Conservation (phyloP, 441 rosid species). For the Breynia disticha region DNA sequence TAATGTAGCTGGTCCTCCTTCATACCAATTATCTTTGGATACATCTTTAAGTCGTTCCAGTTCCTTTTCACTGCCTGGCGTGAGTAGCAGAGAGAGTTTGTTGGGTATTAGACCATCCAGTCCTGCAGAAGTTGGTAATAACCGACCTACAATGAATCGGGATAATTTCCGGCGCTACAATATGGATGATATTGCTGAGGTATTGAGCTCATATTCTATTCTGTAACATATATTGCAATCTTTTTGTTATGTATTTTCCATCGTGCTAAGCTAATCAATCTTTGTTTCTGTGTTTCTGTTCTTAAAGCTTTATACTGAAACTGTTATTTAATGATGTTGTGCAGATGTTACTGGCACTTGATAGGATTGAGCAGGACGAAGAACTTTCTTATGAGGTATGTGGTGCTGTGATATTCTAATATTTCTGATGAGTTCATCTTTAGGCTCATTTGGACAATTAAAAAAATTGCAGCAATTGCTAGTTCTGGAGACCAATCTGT, state of each 20-base stretch:
- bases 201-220: constrained; percentile 14
- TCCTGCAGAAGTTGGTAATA: constrained; percentile 45
- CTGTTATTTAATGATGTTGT: constrained; percentile 13
- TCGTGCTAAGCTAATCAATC: too few species aligned
- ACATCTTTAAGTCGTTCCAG: constrained; percentile 18
- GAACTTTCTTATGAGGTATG: constrained; percentile 75
- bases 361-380: constrained; percentile 80
- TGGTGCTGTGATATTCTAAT: constrained; percentile 15
- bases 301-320: not conserved
- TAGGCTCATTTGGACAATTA: constrained; percentile 10
- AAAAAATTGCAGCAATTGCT: constrained; percentile 58
- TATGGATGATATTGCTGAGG: constrained; percentile 95
- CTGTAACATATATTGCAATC: not conserved
- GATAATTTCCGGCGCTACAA: constrained; percentile 50
- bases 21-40: constrained; percentile 26
- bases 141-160: constrained; percentile 32
- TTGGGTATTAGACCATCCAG: constrained; percentile 36
- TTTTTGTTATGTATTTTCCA: not conserved
- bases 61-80: constrained; percentile 26
- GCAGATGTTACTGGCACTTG: constrained; percentile 73
- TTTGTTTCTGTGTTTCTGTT: too few species aligned
- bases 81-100: constrained; percentile 30
- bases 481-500: constrained; percentile 63
- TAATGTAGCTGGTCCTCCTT: constrained; percentile 34
- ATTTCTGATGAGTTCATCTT: not conserved